phyloP scores from a whole-genome alignment of 805 yeast genomes.

The Priceomyces medius region DNA sequence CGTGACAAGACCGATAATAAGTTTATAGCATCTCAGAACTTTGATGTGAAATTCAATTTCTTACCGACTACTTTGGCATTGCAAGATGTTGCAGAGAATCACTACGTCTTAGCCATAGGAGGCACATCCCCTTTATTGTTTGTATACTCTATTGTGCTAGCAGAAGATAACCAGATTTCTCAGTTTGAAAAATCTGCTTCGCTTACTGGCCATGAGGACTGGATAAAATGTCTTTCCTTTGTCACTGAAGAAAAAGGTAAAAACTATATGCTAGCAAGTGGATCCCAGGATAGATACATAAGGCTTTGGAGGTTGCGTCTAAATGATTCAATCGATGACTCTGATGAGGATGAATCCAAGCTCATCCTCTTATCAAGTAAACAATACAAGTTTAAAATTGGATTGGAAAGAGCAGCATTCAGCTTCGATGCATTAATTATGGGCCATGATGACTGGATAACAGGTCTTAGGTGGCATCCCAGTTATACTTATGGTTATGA shows the following conservation, averaged over 20 bases:
- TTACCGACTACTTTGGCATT: constrained; percentile 37
- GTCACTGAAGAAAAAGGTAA: constrained; percentile 46
- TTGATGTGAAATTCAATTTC: constrained; percentile 46
- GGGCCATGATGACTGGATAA: constrained; percentile 99
- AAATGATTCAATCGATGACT: constrained; percentile 54
- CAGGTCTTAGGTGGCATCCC: constrained; percentile 81
- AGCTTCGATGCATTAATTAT: constrained; percentile 89
- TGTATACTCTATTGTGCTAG: constrained; percentile 47
- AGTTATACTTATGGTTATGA: constrained; percentile 6
- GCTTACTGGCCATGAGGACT: constrained; percentile 91
- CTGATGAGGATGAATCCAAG: constrained; percentile 53
- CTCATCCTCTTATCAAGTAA: constrained; percentile 65
- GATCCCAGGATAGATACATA: constrained; percentile 90
- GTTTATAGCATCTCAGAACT: constrained; percentile 25
- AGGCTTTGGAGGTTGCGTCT: constrained; percentile 79
- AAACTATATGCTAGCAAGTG: constrained; percentile 74
- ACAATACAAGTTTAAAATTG: constrained; percentile 57
- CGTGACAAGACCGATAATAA: constrained; percentile 8
- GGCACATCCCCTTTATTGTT: constrained; percentile 61
- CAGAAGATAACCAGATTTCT: constrained; percentile 10
- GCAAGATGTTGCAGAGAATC: constrained; percentile 29
- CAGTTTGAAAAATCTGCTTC: constrained; percentile 45
- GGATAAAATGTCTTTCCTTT: constrained; percentile 79
- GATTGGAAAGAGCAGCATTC: constrained; percentile 48
- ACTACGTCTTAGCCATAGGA: constrained; percentile 62